Evolutionary conservation across 106 monocot genomes (phyloP).

Genomic region (Phalaenopsis aphrodite): DNA sequence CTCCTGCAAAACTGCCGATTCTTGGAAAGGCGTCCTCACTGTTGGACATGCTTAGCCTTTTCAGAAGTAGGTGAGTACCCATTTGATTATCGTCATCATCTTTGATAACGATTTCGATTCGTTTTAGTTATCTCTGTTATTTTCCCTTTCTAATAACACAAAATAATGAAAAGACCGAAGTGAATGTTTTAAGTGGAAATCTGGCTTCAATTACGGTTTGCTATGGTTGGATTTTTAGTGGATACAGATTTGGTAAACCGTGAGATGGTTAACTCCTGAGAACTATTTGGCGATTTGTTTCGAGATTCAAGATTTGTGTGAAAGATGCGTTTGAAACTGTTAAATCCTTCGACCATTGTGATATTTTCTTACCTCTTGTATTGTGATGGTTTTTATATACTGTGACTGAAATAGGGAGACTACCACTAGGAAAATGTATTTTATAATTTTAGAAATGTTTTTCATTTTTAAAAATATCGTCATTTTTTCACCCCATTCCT

Average conservation of each 20-base stretch:
- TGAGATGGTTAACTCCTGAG: too few species aligned
- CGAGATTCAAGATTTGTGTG: too few species aligned
- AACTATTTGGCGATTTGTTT: too few species aligned
- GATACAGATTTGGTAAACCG: not conserved
- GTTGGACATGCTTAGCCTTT: conserved; percentile 53
- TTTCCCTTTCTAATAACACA: not conserved
- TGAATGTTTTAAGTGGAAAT: not conserved
- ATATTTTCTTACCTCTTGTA: not conserved
- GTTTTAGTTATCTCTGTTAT: too few species aligned
- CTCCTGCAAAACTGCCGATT: conserved; percentile 17
- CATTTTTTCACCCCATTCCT: not conserved
- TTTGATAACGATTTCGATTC: too few species aligned
- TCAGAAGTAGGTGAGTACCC: conserved; percentile 59
- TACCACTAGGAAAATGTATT: too few species aligned
- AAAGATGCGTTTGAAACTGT: too few species aligned
- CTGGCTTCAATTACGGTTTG: too few species aligned
- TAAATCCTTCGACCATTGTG: not conserved
- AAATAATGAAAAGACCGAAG: not conserved
- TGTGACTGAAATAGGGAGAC: too few species aligned
- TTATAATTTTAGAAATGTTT: too few species aligned
- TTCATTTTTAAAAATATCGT: not conserved
- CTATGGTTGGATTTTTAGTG: too few species aligned
- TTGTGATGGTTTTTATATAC: too few species aligned
- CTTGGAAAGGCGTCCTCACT: conserved; percentile 25
- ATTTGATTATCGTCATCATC: not conserved